Evolutionary conservation across 768 basidiomycete species (phyloP).

Genomic region (Termitomyces sp.): DNA sequence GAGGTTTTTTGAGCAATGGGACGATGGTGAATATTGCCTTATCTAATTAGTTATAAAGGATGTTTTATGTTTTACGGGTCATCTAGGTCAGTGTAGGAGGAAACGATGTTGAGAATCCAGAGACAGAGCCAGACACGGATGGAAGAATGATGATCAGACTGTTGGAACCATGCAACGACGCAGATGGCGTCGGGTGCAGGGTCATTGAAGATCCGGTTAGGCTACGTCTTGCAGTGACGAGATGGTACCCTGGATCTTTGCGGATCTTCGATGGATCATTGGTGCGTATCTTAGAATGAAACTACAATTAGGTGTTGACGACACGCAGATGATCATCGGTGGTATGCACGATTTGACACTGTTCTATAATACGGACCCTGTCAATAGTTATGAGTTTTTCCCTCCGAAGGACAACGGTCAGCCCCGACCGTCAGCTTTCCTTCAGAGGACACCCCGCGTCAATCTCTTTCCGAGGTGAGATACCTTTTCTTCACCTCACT

Average conservation of each 20-base stretch:
- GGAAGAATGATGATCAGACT: constrained; percentile 32
- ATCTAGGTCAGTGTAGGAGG: constrained; percentile 26
- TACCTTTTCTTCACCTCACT: neutral
- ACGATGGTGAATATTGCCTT: constrained; percentile 14
- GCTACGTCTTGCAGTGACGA: constrained; percentile 27
- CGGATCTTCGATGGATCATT: constrained; percentile 27
- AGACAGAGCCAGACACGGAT: constrained; percentile 17
- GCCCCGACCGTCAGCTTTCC: neutral
- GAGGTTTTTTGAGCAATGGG: constrained; percentile 35
- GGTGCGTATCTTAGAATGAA: constrained; percentile 8
- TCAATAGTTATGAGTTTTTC: constrained; percentile 42
- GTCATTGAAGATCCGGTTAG: constrained; percentile 29
- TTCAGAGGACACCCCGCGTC: constrained; percentile 15
- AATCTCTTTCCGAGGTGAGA: constrained; percentile 17
- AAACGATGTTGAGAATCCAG: constrained; percentile 21
- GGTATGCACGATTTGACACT: constrained; percentile 24
- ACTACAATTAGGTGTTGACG: neutral
- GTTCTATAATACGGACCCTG: constrained; percentile 40
- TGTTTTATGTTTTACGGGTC: neutral
- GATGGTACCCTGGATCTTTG: constrained; percentile 38
- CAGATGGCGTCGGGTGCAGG: constrained; percentile 21
- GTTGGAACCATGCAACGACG: constrained; percentile 33
- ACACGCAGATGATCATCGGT: constrained; percentile 22
- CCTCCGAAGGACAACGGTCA: constrained; percentile 27
- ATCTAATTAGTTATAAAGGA: neutral